phyloP scores from a whole-genome alignment of 257 asterid genomes.

The Echites panduratus region DNA sequence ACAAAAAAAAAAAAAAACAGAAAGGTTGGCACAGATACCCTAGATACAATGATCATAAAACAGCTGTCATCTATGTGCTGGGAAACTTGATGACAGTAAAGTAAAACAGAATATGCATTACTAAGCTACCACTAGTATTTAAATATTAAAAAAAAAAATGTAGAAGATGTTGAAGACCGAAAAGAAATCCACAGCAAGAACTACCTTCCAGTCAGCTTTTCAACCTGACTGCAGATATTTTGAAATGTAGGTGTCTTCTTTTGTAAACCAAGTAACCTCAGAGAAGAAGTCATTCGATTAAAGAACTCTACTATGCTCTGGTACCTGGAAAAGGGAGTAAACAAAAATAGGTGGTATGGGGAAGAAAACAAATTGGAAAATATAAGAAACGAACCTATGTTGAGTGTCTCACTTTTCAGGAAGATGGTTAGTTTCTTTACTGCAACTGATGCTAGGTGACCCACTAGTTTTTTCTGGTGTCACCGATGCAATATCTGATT shows the following conservation, averaged over 20 bases:
- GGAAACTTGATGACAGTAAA: slow-evolving; percentile 1
- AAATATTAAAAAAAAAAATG: background rate
- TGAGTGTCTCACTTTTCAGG: slow-evolving; percentile 53
- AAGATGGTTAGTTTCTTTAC: slow-evolving; percentile 30
- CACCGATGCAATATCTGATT: slow-evolving; percentile 38
- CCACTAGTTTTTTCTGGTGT: slow-evolving; percentile 63
- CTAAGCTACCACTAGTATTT: background rate
- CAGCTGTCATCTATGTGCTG: background rate
- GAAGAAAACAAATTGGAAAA: background rate
- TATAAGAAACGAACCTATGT: slow-evolving; percentile 11
- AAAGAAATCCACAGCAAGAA: background rate
- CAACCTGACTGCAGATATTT: slow-evolving; percentile 55
- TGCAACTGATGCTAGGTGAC: slow-evolving; percentile 34
- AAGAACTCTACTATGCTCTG: slow-evolving; percentile 39
- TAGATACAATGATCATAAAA: background rate
- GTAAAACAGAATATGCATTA: background rate
- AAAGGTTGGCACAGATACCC: background rate
- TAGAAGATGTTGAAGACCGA: background rate
- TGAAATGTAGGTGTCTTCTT: slow-evolving; percentile 48
- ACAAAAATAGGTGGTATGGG: background rate
- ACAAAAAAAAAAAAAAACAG: background rate
- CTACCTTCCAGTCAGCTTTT: slow-evolving; percentile 66
- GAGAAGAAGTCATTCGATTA: slow-evolving; percentile 53
- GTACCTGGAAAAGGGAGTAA: slow-evolving; percentile 40
- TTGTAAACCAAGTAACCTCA: slow-evolving; percentile 58